Conservation (phyloP, 1,284 basidiomycete genomes). For the Gomphus bonarii region DNA sequence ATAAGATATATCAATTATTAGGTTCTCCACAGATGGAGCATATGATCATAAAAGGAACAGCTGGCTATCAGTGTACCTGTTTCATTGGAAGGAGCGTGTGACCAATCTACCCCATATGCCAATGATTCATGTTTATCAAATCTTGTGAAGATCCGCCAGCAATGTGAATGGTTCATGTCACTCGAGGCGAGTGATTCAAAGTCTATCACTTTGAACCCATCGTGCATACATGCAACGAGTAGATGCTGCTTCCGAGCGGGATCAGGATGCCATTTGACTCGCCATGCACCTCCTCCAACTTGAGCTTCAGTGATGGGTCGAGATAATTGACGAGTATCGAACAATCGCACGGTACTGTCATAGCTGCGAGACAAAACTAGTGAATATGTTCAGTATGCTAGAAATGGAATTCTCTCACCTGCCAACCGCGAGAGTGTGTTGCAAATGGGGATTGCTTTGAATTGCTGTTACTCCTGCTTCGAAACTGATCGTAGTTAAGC, state of each 20-base stretch:
- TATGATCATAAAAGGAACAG: constrained; percentile 95
- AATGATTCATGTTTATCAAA: constrained; percentile 79
- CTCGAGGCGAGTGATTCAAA: constrained; percentile 27
- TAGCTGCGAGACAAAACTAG: constrained; percentile 50
- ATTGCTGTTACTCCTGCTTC: constrained; percentile 91
- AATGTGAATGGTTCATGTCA: not conserved
- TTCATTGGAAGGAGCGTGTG: constrained; percentile 28
- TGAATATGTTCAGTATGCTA: not conserved
- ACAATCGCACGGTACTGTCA: constrained; percentile 73
- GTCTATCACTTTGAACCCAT: constrained; percentile 80
- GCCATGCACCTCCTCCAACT: constrained; percentile 91
- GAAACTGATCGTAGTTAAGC: constrained; percentile 42
- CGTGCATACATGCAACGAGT: constrained; percentile 93
- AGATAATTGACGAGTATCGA: constrained; percentile 68
- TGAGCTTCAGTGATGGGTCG: constrained; percentile 50
- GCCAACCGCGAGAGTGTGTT: constrained; percentile 85
- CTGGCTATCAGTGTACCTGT: constrained; percentile 60
- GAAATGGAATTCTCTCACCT: constrained; percentile 40
- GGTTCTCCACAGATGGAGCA: constrained; percentile 72
- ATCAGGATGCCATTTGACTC: constrained; percentile 90
- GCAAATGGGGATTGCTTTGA: constrained; percentile 70
- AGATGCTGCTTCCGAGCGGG: constrained; percentile 51
- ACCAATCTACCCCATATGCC: constrained; percentile 96
- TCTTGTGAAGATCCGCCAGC: constrained; percentile 33
- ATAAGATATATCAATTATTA: constrained; percentile 20